Base-by-base conservation (phyloP, 2,329 filamentous ascomycete species). In the Dactylellina parvicollis region DNA sequence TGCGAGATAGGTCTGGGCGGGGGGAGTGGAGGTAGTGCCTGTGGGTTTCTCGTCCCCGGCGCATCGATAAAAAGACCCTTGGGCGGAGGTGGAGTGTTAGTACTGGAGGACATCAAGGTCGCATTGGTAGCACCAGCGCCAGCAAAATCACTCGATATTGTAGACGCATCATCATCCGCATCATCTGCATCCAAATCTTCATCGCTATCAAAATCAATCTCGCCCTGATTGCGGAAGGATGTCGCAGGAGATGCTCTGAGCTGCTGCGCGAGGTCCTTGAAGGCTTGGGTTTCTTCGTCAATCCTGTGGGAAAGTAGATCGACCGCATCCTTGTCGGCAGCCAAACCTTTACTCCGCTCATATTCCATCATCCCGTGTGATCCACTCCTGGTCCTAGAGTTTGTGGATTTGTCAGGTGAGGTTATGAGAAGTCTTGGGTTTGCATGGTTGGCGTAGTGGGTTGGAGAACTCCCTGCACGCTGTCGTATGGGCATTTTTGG, bases 401-500 rank as follows among this genome's bases (percentile, higher is more conserved):
- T 82, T 40, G 84, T 84, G 56, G 88, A 84, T 72, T 87, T 85
- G 61, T 85, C 84, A 14, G 87, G 88, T 1, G 87, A 84, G 1
- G 87, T 89, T n/a, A 87, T 87, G 4, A 89, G 86, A 12, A 89
- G 83, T 65, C 87, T 86, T 44, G 84, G 82, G 2, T 83, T 83
- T 0, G 86, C 84, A 3, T 86, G 86, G 18, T 82, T 81, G 5
- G 66, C 66, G 24, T 72, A 72, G 32, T 72, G 67, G 36, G 91
- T 88, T 2, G 94, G 94, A 50, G 94, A 97, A 0, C 93, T 97
- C 9, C 92, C 94, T 24, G 93, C 91, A 64, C 94, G 88, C 76
- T 88, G 88, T 28, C 93, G 87, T 44, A 96, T 86, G 0, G 95
- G 94, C 91, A 97, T 94, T 82, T 98, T 98, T 52, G 90, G 88